Evolutionary conservation across 2,329 filamentous ascomycete genomes (phyloP).

Genomic region (Ophiostoma tasmaniense): DNA sequence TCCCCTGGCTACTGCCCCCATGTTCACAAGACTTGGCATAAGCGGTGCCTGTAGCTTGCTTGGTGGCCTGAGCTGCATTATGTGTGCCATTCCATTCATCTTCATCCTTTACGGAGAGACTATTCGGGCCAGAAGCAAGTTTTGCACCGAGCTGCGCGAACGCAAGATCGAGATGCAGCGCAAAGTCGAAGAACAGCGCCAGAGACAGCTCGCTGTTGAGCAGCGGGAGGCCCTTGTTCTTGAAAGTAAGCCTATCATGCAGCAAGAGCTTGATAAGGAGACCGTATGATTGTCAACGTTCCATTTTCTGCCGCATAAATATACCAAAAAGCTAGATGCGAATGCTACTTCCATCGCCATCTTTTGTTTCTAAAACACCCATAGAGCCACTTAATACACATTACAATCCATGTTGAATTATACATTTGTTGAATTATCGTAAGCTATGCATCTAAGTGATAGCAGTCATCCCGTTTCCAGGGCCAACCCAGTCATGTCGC

Average conservation of each 20-base stretch:
- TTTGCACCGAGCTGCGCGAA: slow-evolving; percentile 52
- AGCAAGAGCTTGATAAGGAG: slow-evolving; percentile 2
- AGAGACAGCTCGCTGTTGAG: not conserved
- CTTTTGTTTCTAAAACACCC: not conserved
- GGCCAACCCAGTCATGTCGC: not conserved
- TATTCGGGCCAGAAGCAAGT: slow-evolving; percentile 50
- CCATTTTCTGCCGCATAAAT: not conserved
- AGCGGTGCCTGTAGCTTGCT: slow-evolving; percentile 45
- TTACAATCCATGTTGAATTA: not conserved
- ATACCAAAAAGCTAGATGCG: no score
- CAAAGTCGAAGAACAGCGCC: slow-evolving; percentile 31
- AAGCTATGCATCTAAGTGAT: not conserved
- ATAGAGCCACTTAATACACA: not conserved
- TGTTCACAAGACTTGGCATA: slow-evolving; percentile 42
- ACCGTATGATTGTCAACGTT: not conserved
- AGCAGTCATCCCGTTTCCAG: not conserved
- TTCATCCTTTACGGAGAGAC: slow-evolving; percentile 47
- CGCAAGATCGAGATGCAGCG: slow-evolving; percentile 40
- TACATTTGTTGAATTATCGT: not conserved
- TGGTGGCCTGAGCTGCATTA: slow-evolving; percentile 41
- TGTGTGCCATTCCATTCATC: slow-evolving; percentile 43
- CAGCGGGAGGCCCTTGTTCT: not conserved
- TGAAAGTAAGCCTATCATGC: not conserved
- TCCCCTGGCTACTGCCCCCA: slow-evolving; percentile 45
- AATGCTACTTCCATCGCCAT: not conserved